A percentile compares a stretch with the other conserved stretches of the same genome.
Evolutionary conservation across 306 rosid species (phyloP).

Genomic region (Hippophae gyantsensis): DNA sequence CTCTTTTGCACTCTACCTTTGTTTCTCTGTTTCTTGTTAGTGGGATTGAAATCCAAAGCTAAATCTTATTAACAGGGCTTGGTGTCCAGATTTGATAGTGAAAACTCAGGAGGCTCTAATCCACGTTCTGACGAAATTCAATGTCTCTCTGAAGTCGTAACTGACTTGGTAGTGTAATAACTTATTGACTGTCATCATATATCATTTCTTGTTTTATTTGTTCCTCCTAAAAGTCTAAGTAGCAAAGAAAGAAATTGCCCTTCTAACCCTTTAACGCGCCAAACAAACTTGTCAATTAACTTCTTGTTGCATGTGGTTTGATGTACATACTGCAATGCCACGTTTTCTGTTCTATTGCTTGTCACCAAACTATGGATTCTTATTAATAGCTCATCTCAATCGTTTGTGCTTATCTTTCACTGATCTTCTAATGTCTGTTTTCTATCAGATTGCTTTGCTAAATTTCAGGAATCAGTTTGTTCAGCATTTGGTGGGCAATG

Average conservation of each 20-base stretch:
- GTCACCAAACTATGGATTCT: too few relatives aligned
- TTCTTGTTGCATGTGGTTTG: too few relatives aligned
- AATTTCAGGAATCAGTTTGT: conserved; percentile 21
- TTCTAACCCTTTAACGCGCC: too few relatives aligned
- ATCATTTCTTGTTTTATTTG: background rate
- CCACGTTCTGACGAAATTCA: conserved; percentile 15
- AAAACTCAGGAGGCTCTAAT: conserved; percentile 10
- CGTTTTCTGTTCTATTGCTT: too few relatives aligned
- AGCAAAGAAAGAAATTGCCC: background rate
- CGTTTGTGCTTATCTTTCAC: background rate
- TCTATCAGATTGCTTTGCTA: conserved; percentile 24
- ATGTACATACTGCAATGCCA: too few relatives aligned
- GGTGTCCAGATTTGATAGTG: conserved; percentile 11
- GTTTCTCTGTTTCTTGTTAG: background rate
- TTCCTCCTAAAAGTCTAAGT: background rate
- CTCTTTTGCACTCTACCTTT: conserved; percentile 6
- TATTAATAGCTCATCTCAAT: too few relatives aligned
- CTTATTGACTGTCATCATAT: background rate
- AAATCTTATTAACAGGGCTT: conserved; percentile 17
- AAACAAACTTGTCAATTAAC: too few relatives aligned
- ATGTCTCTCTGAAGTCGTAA: conserved; percentile 15
- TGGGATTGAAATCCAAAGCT: background rate
- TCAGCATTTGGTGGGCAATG: conserved; percentile 33
- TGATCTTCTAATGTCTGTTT: background rate
- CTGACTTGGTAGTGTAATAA: conserved; percentile 24